phyloP scores from a whole-genome alignment of 208 protist genomes.

The Crithidia fasciculata region DNA sequence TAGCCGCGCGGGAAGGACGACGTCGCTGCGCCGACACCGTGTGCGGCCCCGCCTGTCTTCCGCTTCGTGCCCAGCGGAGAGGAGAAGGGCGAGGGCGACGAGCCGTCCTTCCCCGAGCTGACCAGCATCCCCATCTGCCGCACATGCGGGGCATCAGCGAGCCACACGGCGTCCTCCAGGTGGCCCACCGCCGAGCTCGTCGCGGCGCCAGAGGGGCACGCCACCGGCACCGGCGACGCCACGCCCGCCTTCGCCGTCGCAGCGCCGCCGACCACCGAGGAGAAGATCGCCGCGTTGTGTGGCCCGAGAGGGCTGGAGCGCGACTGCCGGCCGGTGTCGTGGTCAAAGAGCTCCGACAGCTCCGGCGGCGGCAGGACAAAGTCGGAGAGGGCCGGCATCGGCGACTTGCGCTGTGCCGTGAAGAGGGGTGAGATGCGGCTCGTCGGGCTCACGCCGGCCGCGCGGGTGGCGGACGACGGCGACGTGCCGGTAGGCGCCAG shows the following conservation, averaged over 20 bases:
- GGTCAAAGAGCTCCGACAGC: constrained; percentile 20
- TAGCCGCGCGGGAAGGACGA: not conserved
- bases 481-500: constrained; percentile 19
- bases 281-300: constrained; percentile 9
- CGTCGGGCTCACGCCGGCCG: constrained; percentile 14
- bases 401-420: constrained; percentile 12
- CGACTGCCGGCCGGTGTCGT: constrained; percentile 18
- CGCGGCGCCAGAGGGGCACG: not conserved
- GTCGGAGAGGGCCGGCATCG: constrained; percentile 20
- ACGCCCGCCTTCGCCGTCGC: not conserved
- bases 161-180: constrained; percentile 30
- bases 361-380: constrained; percentile 26
- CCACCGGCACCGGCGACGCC: not conserved
- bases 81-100: not conserved
- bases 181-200: constrained; percentile 5
- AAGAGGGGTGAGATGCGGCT: constrained; percentile 10
- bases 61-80: constrained; percentile 3
- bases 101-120: constrained; percentile 10
- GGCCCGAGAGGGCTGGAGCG: constrained; percentile 15
- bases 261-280: not conserved
- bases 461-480: constrained; percentile 7
- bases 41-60: not conserved
- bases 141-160: constrained; percentile 29
- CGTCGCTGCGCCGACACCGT: not conserved
- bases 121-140: constrained; percentile 36